Base-by-base conservation (phyloP, 1,284 basidiomycete species). In the Anthracocystis setariae region DNA sequence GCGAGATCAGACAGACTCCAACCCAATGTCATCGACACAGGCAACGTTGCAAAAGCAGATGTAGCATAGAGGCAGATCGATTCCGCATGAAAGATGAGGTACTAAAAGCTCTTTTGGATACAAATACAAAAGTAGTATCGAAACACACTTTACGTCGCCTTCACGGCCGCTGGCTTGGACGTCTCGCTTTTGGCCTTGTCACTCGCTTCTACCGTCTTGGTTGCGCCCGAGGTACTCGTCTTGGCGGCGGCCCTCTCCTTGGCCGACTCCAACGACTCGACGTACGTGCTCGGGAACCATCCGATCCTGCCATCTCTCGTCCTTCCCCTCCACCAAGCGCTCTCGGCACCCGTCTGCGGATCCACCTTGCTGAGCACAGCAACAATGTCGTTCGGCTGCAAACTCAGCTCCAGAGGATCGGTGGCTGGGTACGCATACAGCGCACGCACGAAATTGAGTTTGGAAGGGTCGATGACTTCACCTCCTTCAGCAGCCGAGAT, bases 241-340 rank as follows among this genome's bases (percentile, higher is more conserved):
- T 78, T 77, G 1, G 72, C 51, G 1, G 72, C 51, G 0, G 81
- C 78, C 12, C 78, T 54, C 46, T 79, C 74, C 47, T 76, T 76
- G 3, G 79, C 80, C n/a, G 74, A 70, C 58, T 82, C 78, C 24
- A 82, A 54, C 24, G 76, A 77, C 61, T 82, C 80, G n/a, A 81
- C 79, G 46, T 82, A 82, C 29, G 79, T 94, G 71, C 87, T 89
- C 1, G 95, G 95, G 88, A 99, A 97, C 94, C 94, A 99, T 0
- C 95, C 95, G 74, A 93, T 90, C 67, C 91, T 87, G 0, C 95
- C 96, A 76, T 98, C 94, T 59, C 95, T 87, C 64, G 92, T 95
- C 49, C 95, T 86, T 0, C 95, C 95, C 82, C 90, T 90, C 94
- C 94, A 98, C 95, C 96, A 99, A 46, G 94, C 93, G 15, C 87